phyloP scores from a whole-genome alignment of 352 stramenopile genomes.

The Globisporangium abappressorium region DNA sequence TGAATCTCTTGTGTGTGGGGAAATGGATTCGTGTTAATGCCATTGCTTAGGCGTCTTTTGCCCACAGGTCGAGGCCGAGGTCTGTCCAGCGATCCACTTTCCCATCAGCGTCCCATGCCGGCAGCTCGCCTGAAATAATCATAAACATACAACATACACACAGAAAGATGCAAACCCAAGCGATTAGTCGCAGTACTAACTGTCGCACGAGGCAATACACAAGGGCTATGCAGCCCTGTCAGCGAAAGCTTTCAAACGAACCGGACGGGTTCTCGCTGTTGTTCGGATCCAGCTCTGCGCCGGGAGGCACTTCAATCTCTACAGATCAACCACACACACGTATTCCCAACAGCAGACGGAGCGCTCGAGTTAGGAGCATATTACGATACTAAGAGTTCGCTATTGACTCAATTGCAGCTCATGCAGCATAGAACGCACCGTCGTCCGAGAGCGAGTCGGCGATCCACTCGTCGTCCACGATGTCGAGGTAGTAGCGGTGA shows the following conservation, averaged over 20 bases:
- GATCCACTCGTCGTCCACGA: constrained; percentile 85
- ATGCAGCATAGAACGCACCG: constrained; percentile 23
- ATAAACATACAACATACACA: constrained; percentile 8
- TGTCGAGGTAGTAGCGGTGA: constrained; percentile 67
- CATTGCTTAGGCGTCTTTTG: constrained; percentile 26
- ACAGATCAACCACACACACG: not conserved
- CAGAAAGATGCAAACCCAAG: not conserved
- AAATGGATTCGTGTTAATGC: not conserved
- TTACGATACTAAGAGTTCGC: not conserved
- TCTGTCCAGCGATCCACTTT: constrained; percentile 82
- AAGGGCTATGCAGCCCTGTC: no score
- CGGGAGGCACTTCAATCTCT: constrained; percentile 74
- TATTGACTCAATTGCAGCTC: not conserved
- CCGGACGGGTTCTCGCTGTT: constrained; percentile 45
- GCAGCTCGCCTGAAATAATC: constrained; percentile 40
- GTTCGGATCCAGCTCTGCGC: constrained; percentile 53
- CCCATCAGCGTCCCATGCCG: constrained; percentile 43
- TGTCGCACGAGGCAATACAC: not conserved
- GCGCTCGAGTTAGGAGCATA: no score
- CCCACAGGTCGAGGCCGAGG: constrained; percentile 66
- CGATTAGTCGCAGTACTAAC: not conserved
- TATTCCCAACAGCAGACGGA: no score
- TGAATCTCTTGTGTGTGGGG: not conserved
- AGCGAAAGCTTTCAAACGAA: constrained; percentile 14
- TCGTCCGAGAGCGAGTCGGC: constrained; percentile 76